Conservation (phyloP, 345 rosid genomes). For the Viola odorata region DNA sequence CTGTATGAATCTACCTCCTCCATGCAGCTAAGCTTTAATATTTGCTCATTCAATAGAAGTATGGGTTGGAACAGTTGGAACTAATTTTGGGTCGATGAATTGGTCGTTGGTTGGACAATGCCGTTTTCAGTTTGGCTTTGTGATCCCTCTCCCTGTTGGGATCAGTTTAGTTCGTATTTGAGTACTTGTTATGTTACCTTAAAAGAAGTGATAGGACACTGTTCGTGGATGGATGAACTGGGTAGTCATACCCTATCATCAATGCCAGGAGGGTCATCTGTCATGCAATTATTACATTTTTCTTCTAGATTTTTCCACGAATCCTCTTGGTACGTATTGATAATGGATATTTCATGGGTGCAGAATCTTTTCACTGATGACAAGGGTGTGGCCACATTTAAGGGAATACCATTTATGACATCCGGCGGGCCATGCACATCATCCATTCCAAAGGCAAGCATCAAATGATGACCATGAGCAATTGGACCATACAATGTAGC, state of each 20-base stretch:
- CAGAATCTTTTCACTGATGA: conserved; percentile 89
- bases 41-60: conserved; percentile 1
- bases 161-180: not conserved
- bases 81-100: not conserved
- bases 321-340: conserved; percentile 3
- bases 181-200: conserved; percentile 3
- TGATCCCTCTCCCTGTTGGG: not conserved
- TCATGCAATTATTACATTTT: conserved; percentile 7
- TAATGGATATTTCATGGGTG: conserved; percentile 24
- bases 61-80: not conserved
- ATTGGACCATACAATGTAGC: conserved; percentile 1
- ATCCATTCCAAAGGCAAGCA: conserved; percentile 61
- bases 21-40: not conserved
- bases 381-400: conserved; percentile 83
- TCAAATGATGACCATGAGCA: conserved; percentile 41
- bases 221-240: conserved; percentile 3
- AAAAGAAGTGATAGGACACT: not conserved
- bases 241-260: not conserved
- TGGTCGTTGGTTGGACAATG: conserved; percentile 5
- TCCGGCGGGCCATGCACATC: conserved; percentile 83
- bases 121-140: conserved; percentile 1
- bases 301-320: conserved; percentile 1
- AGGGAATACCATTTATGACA: conserved; percentile 91
- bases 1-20: not conserved
- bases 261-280: not conserved